Base-by-base conservation (phyloP, 163 green algal genomes). In the Chlamydomonas reinhardtii region DNA sequence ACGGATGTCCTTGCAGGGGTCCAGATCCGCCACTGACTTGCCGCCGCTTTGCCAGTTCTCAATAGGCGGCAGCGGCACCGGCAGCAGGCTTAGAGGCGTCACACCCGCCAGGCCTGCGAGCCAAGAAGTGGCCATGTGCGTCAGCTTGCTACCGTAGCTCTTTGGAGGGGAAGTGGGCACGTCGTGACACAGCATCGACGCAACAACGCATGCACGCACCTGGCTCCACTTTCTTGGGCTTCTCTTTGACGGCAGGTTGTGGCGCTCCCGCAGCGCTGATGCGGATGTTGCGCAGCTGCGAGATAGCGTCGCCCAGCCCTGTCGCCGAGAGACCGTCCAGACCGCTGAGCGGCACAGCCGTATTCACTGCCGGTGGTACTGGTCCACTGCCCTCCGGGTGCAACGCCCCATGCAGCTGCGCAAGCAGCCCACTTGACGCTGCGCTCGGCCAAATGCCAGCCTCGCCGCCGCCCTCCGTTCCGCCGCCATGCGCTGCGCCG, bases 281-380 rank as follows among this genome's bases (percentile, higher is more conserved):
- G 34, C 80, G 80, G 29, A 86, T 86, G 37, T 73, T 52, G 9
- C 80, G 80, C n/a, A 86, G 80, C 80, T 80, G 69, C 3, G 56
- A 66, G 29, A 86, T 86, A 2, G 80, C 80, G 70, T 86, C 80
- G 17, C 69, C 80, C 69, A 86, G 54, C 14, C 80, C 80, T 27
- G 80, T 86, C 17, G 16, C 35, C 15, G 80, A 59, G 16, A 86
- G 37, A 2, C 39, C 32, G 15, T 86, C 56, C 14, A 86, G 35
- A 0, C 70, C 70, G 56, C 70, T 86, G 20, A 86, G 70, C 70
- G 80, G 80, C 27, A 84, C 37, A 8, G 29, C 37, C 35, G 32
- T 15, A 16, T 75, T 66, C 59, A 31, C 48, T 14, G 48, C 48
- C 48, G 48, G 48, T 14, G 48, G 14, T 14, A 14, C 17, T 14